Base-by-base conservation (phyloP, 768 basidiomycete genomes). In the Mycena polygramma region DNA sequence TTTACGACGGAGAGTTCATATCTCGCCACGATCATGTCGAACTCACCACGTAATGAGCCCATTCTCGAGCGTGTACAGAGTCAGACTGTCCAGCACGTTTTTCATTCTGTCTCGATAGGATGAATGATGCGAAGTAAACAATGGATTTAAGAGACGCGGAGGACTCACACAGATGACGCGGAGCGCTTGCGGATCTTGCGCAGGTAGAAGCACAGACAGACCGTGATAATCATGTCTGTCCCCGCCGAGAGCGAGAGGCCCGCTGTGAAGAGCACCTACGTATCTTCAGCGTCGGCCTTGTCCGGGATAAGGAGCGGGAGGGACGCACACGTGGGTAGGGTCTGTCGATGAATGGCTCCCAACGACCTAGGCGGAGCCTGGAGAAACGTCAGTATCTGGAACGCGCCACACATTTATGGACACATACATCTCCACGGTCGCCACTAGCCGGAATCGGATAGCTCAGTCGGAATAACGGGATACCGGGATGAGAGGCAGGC, bases 21-120 rank as follows among this genome's bases (percentile, higher is more conserved):
- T n/a, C n/a, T n/a, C n/a, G 30, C 30, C 30, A 30, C 30, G 30
- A 30, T 30, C 30, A 6, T 3, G 30, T 30, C 6, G 30, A 30
- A 75, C 76, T 46, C 57, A 85, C 84, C 81, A 79, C 7, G 84
- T 85, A 19, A 85, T 70, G 26, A 80, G 63, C 58, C 83, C 84
- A 10, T 82, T 85, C 73, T 85, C 84, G 20, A 85, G 75, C 3
- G 84, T 85, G 63, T 85, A 85, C 17, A 84, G 65, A 6, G 83
- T 83, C 19, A 85, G 77, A 0, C 79, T 75, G 49, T 83, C 75
- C 22, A 85, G 78, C 37, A 84, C 72, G 15, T 82, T 75, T 59
- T 83, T 80, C 79, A 85, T 76, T 46, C 84, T 85, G 61, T 13
- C 6, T 30, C 30, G 30, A 30, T 30, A 6, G 3, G 30, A 30